Evolutionary conservation across 345 rosid genomes (phyloP).

Genomic region (Eucalyptus regnans): DNA sequence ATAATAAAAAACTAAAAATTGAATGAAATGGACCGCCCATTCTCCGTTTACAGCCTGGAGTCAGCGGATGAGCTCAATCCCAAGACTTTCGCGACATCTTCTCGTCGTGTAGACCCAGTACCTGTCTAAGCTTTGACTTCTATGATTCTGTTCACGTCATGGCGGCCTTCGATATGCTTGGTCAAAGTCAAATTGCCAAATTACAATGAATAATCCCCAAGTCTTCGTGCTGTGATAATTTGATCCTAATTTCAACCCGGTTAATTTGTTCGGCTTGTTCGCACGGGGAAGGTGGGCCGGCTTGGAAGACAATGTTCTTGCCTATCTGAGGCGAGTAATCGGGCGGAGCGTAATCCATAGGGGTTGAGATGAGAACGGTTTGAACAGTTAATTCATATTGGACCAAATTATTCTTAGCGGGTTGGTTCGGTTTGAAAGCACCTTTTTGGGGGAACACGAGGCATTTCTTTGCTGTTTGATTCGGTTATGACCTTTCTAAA

Average conservation of each 20-base stretch:
- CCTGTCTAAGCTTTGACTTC: neutral
- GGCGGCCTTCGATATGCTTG: neutral
- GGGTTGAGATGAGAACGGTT: neutral
- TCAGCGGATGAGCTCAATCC: neutral
- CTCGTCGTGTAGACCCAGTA: neutral
- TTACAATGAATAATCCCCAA: neutral
- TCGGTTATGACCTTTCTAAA: neutral
- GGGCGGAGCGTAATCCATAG: neutral
- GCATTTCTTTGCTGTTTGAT: neutral
- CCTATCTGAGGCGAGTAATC: neutral
- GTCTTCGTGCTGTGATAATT: neutral
- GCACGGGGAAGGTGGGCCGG: neutral
- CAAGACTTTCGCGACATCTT: neutral
- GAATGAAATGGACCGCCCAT: neutral
- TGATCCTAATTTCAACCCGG: neutral
- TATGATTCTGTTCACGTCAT: neutral
- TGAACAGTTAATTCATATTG: neutral
- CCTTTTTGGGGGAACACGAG: accelerated
- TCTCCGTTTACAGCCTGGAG: neutral
- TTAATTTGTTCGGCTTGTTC: neutral
- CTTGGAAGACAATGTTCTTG: neutral
- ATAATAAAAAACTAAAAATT: neutral
- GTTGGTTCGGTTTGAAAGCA: neutral
- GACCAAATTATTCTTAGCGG: neutral
- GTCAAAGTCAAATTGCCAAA: neutral